Evolutionary conservation across 768 basidiomycete genomes (phyloP), one percentile per base, ranked within the genome.

Genomic region (Podaxis rugospora): DNA sequence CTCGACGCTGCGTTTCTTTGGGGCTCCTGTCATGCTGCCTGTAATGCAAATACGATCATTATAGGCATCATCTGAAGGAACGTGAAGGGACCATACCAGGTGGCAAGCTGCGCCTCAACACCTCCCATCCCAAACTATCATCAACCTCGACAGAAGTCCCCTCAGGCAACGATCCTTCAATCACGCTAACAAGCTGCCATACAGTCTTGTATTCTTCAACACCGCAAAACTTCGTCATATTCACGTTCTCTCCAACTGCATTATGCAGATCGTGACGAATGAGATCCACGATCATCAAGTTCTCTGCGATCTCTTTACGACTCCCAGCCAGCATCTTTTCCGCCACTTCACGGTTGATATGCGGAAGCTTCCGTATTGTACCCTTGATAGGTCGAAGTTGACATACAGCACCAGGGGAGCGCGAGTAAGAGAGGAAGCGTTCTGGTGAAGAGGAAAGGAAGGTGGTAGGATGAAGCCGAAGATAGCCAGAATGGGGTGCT

Each of bases 1-100:
- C 72, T 97, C 91, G 6, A 97, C 88, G 59, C 91, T 93, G 35
- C 95, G 87, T 67, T 96, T 89, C 76, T 98, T 98, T 0, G 95
- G 95, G 0, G 95, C 95, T 37, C 95, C 95, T 1, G 95, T 98
- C 95, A 98, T 98, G 62, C 93, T 95, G 1, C 94, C 93, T 95
- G 62, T 47, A 50, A 56, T 39, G 50, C 47, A 23, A 35, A 47
- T 46, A 56, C 16, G 39, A 32, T 16, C 61, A 21, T 36, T 21
- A 25, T 2, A 27, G 23, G 18, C 16, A 46, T 21, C 55, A 36
- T 42, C 13, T 53, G 44, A 53, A 23, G 9, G n/a, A 58, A 16
- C 14, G 49, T 58, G 18, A 32, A 35, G 39, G 21, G 32, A 40
- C 66, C 76, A 65, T 55, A 90, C 95, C 95, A 57, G 95, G 94